Evolutionary conservation across 2,329 filamentous ascomycete species (phyloP), one percentile per base, ranked within the genome.

Genomic region (Penicillium vulpinum): DNA sequence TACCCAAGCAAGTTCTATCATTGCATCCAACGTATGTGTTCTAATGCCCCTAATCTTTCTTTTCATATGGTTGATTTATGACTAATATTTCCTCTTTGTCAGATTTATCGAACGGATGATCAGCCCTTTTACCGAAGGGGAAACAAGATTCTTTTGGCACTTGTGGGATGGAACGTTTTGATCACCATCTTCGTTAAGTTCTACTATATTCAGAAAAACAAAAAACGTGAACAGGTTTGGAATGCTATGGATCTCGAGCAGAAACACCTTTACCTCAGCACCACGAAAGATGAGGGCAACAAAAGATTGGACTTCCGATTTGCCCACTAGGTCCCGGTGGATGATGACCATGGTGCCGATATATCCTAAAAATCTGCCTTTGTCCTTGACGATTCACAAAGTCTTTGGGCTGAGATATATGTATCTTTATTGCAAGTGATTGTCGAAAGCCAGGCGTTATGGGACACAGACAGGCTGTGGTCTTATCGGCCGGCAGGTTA

Each of bases 91-190:
- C 3, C 4, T 24, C 26, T 4, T 6, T 13, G 2, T 67, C 58
- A 84, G 61, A 81, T 84, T 56, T 84, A 84, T 61, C 76, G 80
- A 18, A 64, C 67, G 2, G 76, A 75, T 60, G 82, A 84, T 50
- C 67, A 70, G 0, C 81, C 81, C 0, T 83, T 82, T 66, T 85
- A 83, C 67, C 80, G 82, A 61, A 73, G 62, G 13, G 83, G 83
- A 4, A 84, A 85, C 70, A 80, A 74, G 11, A 78, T 84, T 9
- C 74, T 83, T 41, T 75, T 85, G 4, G 75, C 78, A 0, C 80
- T 85, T 40, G 77, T 80, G 22, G 77, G 73, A 0, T 69, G 83
- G 3, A 70, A 77, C 0, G 64, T 85, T 11, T 71, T 78, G 0
- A 66, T 77, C 16, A 84, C 31, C 68, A 68, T 2, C 80, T 83